A percentile compares a stretch with the other conserved stretches of the same genome.
Conservation (phyloP, 2,329 filamentous ascomycete genomes). For the Fusarium pseudocircinatum region DNA sequence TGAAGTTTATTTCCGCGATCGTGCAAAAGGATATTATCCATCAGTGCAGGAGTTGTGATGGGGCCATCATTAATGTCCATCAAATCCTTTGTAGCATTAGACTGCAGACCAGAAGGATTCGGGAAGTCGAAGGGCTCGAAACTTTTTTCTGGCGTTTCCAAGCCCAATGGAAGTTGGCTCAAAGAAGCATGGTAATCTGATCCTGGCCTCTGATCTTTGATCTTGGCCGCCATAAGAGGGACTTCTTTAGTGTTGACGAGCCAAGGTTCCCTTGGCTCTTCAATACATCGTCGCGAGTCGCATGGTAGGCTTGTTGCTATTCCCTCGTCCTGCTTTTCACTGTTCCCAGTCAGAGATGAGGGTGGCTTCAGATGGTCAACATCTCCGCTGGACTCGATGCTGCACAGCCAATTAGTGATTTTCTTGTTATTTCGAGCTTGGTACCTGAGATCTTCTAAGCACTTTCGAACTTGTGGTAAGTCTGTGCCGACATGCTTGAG, state of each 20-base stretch:
- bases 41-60: conserved; percentile 18
- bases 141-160: conserved; percentile 1
- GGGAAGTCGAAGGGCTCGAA: not conserved
- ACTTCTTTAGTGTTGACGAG: not conserved
- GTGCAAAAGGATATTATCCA: conserved; percentile 7
- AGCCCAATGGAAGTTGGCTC: conserved; percentile 4
- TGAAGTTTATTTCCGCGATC: not conserved
- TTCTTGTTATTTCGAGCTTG: not conserved
- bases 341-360: not conserved
- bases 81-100: conserved; percentile 2
- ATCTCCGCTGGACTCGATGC: not conserved
- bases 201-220: not conserved
- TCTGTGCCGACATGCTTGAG: not conserved
- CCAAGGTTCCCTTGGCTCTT: not conserved
- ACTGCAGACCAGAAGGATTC: not conserved
- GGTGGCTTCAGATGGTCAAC: not conserved
- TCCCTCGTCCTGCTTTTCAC: not conserved
- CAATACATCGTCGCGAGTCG: not conserved
- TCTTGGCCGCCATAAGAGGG: not conserved
- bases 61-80: conserved; percentile 26
- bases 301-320: not conserved
- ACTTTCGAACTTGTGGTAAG: not conserved
- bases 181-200: not conserved
- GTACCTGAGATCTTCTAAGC: not conserved
- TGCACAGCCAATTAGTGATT: conserved; percentile 11